Conservation (phyloP, 75 land plant species). For the Selaginella moellendorffii region DNA sequence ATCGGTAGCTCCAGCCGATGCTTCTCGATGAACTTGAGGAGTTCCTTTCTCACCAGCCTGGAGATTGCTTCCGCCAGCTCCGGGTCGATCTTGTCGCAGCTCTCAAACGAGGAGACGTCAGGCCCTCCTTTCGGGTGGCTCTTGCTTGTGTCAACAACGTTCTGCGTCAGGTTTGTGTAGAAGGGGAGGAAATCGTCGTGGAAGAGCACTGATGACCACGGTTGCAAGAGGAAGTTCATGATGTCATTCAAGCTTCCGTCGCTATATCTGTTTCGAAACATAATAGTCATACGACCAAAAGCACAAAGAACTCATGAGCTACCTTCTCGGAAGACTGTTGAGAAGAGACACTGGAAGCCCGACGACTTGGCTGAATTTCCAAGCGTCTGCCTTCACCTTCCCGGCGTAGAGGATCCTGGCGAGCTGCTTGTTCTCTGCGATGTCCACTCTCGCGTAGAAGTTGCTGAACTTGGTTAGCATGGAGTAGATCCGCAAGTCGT, state of each 20-base stretch:
- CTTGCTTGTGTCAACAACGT: not conserved
- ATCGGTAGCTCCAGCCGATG: not conserved
- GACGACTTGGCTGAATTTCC: conserved; percentile 14
- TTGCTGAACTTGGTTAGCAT: not conserved
- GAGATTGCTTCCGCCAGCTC: not conserved
- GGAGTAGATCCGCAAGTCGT: not conserved
- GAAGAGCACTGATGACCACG: conserved; percentile 12
- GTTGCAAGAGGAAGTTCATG: conserved; percentile 2
- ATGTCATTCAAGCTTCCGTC: conserved; percentile 5
- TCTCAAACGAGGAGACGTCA: not conserved
- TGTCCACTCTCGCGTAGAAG: conserved; percentile 3
- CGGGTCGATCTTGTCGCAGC: not conserved
- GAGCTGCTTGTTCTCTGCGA: conserved; percentile 7
- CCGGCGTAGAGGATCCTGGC: conserved; percentile 11
- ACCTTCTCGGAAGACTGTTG: conserved; percentile 10
- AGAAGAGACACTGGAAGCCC: conserved; percentile 13
- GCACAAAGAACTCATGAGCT: not conserved
- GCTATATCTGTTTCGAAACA: not conserved
- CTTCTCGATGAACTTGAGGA: not conserved
- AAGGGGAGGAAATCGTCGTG: conserved; percentile 11
- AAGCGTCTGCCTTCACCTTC: conserved; percentile 9
- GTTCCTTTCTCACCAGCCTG: not conserved
- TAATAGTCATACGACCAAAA: not conserved
- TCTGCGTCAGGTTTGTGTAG: not conserved
- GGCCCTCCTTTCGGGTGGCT: not conserved